These are phyloP conservation scores for Phytophthora citricola DNA, from an alignment of 352 stramenopile species.

Conservation along the genomic window DNA sequence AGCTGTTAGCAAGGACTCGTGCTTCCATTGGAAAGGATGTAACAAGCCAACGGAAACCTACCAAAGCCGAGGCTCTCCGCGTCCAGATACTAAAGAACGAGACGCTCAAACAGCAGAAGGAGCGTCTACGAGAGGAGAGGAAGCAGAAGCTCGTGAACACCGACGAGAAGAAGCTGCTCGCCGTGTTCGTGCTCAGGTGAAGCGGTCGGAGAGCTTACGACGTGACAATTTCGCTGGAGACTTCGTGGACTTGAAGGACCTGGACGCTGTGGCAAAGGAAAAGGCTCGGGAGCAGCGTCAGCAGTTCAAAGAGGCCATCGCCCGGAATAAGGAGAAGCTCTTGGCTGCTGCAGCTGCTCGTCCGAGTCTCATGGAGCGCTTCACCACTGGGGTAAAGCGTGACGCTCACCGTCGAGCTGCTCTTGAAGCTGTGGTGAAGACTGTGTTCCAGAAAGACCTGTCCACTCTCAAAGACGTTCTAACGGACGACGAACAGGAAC, in stretches of 20 bases:
- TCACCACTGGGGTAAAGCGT: conserved; percentile 70
- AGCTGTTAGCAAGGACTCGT: conserved; percentile 37
- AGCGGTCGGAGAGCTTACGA: conserved; percentile 51
- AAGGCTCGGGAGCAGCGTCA: conserved; percentile 62
- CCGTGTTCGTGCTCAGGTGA: conserved; percentile 65
- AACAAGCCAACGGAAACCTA: conserved; percentile 28
- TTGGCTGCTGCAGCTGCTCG: conserved; percentile 49
- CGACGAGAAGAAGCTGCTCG: conserved; percentile 51
- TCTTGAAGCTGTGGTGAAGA: conserved; percentile 72
- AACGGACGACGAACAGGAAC: conserved; percentile 72
- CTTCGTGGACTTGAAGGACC: conserved; percentile 51
- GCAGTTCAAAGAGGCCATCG: conserved; percentile 67
- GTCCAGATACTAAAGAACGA: conserved; percentile 54
- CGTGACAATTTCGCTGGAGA: conserved; percentile 55
- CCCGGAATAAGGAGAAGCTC: conserved; percentile 71
- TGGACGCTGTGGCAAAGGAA: conserved; percentile 56
- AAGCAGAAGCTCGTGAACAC: conserved; percentile 53
- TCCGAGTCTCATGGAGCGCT: conserved; percentile 81
- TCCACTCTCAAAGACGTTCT: conserved; percentile 67
- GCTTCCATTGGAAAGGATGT: conserved; percentile 23
- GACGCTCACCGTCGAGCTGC: conserved; percentile 75
- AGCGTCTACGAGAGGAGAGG: conserved; percentile 49
- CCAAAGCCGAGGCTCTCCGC: conserved; percentile 64
- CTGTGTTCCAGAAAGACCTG: conserved; percentile 74
- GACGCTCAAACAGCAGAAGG: conserved; percentile 44